phyloP scores from a whole-genome alignment of 768 basidiomycete genomes.

The Cytidiella melzeri region DNA sequence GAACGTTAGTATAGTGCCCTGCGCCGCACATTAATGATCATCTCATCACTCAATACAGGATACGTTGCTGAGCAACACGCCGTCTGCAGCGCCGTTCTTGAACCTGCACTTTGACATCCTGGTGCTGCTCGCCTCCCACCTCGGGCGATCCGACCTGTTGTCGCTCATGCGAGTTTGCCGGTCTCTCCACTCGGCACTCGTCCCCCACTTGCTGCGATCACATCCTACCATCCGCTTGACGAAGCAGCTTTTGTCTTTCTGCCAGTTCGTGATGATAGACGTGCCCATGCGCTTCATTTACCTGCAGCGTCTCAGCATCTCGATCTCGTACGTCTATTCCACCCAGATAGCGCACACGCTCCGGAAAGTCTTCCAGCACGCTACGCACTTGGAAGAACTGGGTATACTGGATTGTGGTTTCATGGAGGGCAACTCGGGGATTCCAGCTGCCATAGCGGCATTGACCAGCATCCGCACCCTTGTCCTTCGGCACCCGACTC shows the following conservation, averaged over 20 bases:
- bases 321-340: neutral
- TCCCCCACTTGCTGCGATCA: neutral
- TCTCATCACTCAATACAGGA: neutral
- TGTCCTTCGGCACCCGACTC: neutral
- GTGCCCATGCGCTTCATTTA: neutral
- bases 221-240: neutral
- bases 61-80: neutral
- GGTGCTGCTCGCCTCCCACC: neutral
- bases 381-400: neutral
- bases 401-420: neutral
- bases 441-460: neutral
- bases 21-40: neutral
- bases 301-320: neutral
- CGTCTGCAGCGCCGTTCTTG: neutral
- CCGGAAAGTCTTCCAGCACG: neutral
- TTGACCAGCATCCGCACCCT: neutral
- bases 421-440: neutral
- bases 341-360: neutral
- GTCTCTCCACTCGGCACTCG: neutral
- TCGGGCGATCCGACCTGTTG: neutral
- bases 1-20: too few relatives aligned
- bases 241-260: neutral
- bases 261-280: neutral
- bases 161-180: neutral
- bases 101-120: slow-evolving; percentile 1